A percentile compares a stretch with the other conserved stretches of the same genome.
Conservation (phyloP, 2,329 filamentous ascomycete genomes). For the Erysiphe pulchra region DNA sequence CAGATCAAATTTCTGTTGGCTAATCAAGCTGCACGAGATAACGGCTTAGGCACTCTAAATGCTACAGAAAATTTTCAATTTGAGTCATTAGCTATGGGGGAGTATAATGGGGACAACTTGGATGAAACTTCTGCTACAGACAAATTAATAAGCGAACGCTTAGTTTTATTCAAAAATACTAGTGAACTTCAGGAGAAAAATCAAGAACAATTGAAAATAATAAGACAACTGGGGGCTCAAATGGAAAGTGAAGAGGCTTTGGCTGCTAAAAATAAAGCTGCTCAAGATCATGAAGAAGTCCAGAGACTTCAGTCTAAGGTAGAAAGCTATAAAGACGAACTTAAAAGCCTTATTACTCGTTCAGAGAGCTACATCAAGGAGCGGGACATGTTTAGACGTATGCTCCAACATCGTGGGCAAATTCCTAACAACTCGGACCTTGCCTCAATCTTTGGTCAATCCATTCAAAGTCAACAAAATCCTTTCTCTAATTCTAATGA, state of each 20-base stretch:
- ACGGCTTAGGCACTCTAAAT: slow-evolving; percentile 45
- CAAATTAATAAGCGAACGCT: slow-evolving; percentile 63
- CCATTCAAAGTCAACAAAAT: slow-evolving; percentile 29
- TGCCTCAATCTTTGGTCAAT: slow-evolving; percentile 44
- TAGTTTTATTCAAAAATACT: slow-evolving; percentile 76
- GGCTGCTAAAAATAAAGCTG: slow-evolving; percentile 33
- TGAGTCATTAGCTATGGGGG: slow-evolving; percentile 51
- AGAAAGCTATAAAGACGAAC: slow-evolving; percentile 59
- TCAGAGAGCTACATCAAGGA: slow-evolving; percentile 88
- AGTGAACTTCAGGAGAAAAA: slow-evolving; percentile 74
- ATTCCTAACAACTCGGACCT: slow-evolving; percentile 32
- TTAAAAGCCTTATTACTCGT: slow-evolving; percentile 55
- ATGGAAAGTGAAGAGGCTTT: slow-evolving; percentile 80
- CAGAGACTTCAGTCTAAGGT: slow-evolving; percentile 46
- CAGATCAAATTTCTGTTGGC: slow-evolving; percentile 80
- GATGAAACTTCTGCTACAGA: slow-evolving; percentile 65
- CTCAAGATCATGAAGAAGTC: slow-evolving; percentile 44
- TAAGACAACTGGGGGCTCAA: slow-evolving; percentile 60
- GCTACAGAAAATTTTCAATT: slow-evolving; percentile 50
- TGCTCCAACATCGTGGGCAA: slow-evolving; percentile 54
- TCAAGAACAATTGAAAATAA: slow-evolving; percentile 54
- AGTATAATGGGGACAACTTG: slow-evolving; percentile 42
- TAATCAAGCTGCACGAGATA: slow-evolving; percentile 60
- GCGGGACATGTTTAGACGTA: slow-evolving; percentile 89
- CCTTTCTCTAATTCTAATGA: slow-evolving; percentile 33